Percentiles rank a stretch among this genome's conserved stretches.
These are phyloP conservation scores for Aspergillus conjunctus DNA, from an alignment of 495 filamentous ascomycete species.

Conservation along the genomic window DNA sequence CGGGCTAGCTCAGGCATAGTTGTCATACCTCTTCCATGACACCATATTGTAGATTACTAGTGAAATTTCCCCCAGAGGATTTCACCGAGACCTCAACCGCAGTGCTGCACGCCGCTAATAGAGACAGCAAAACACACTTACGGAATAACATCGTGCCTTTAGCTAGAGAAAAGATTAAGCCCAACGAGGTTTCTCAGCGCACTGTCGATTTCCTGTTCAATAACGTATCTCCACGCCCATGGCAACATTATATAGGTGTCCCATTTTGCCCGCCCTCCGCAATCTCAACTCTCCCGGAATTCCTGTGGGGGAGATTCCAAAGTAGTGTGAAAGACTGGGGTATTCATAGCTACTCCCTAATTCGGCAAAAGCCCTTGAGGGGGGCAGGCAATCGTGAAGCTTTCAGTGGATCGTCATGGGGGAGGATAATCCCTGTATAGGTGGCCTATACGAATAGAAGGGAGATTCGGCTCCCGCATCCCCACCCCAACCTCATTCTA, in stretches of 20 bases:
- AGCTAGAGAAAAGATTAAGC: neutral
- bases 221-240: neutral
- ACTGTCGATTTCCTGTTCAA: too few relatives aligned
- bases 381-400: neutral
- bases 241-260: constrained; percentile 4
- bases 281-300: neutral
- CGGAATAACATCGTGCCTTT: constrained; percentile 23
- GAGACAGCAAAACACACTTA: constrained; percentile 30
- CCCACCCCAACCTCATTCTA: neutral
- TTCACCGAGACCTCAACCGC: constrained; percentile 42
- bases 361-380: constrained; percentile 23
- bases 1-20: neutral
- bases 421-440: constrained; percentile 3
- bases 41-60: constrained; percentile 57
- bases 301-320: neutral
- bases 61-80: constrained; percentile 51
- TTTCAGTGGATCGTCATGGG: constrained; percentile 3
- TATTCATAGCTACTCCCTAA: neutral
- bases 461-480: neutral
- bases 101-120: constrained; percentile 32
- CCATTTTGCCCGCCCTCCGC: constrained; percentile 1
- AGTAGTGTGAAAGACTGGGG: neutral
- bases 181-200: neutral
- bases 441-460: neutral
- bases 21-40: constrained; percentile 57